Evolutionary conservation across 495 filamentous ascomycete species (phyloP).

Genomic region (Parachaetomium inaequale): DNA sequence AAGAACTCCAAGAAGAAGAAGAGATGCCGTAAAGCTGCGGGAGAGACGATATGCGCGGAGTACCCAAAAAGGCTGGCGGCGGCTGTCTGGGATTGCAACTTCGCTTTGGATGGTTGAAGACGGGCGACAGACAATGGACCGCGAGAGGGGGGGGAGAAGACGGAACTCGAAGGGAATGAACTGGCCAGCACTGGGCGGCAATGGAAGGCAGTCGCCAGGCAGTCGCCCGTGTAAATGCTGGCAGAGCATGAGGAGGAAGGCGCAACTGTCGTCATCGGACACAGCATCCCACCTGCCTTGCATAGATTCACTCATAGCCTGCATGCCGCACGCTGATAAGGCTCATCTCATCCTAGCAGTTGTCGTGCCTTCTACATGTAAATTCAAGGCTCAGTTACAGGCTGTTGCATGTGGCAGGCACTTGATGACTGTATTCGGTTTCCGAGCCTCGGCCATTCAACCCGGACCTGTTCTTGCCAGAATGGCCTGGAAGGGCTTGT

Average conservation of each 20-base stretch:
- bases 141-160: neutral
- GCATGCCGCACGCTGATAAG: too few species aligned
- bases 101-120: conserved; percentile 6
- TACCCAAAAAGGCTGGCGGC: conserved; percentile 31
- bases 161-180: neutral
- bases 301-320: too few species aligned
- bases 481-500: too few species aligned
- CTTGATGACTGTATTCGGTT: too few species aligned
- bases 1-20: conserved; percentile 20
- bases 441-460: too few species aligned
- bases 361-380: too few species aligned
- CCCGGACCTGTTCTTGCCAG: too few species aligned
- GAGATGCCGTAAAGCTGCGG: conserved; percentile 29
- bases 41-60: conserved; percentile 27
- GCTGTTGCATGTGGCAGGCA: too few species aligned
- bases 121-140: neutral
- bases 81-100: conserved; percentile 12
- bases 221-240: neutral
- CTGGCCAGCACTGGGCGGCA: too few species aligned
- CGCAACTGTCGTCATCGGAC: neutral
- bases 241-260: neutral
- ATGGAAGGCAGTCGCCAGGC: neutral
- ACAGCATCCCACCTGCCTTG: too few species aligned
- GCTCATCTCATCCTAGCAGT: too few species aligned
- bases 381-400: too few species aligned